A percentile compares a stretch with the other conserved stretches of the same genome.
These are phyloP conservation scores for Solanum lycopersicoides DNA, from an alignment of 257 asterid genomes.

Conservation along the genomic window DNA sequence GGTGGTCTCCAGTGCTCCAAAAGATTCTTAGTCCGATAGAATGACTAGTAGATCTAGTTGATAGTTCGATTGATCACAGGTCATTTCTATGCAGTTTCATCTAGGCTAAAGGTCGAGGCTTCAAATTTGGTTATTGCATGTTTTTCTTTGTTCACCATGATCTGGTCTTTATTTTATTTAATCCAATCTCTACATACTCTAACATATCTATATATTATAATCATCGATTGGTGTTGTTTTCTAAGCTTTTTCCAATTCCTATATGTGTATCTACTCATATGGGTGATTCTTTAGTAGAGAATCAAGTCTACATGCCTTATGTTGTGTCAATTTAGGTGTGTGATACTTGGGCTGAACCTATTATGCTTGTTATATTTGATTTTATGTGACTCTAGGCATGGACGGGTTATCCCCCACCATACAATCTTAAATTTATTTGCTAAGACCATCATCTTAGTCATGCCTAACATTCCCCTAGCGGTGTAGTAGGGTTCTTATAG, in stretches of 20 bases:
- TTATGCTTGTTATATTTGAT: background rate
- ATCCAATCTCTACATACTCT: background rate
- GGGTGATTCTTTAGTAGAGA: too few relatives aligned
- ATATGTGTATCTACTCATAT: background rate
- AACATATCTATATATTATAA: too few relatives aligned
- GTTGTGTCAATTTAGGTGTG: background rate
- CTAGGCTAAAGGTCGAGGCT: background rate
- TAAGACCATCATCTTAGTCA: background rate
- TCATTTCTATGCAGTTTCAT: background rate
- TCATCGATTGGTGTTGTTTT: background rate
- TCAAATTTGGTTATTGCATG: background rate
- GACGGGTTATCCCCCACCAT: background rate
- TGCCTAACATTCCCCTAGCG: background rate
- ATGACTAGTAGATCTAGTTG: too few relatives aligned
- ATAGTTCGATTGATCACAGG: background rate
- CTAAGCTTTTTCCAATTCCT: background rate
- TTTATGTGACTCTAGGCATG: background rate
- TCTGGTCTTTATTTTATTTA: too few relatives aligned
- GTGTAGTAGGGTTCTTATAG: background rate
- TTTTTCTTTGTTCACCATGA: background rate
- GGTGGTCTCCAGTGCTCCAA: background rate
- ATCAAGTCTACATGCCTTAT: too few relatives aligned
- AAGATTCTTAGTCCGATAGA: background rate
- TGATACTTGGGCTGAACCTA: background rate
- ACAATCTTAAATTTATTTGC: background rate